Evolutionary conservation across 2,329 filamentous ascomycete genomes (phyloP).

Genomic region (Neoarthrinium moseri): DNA sequence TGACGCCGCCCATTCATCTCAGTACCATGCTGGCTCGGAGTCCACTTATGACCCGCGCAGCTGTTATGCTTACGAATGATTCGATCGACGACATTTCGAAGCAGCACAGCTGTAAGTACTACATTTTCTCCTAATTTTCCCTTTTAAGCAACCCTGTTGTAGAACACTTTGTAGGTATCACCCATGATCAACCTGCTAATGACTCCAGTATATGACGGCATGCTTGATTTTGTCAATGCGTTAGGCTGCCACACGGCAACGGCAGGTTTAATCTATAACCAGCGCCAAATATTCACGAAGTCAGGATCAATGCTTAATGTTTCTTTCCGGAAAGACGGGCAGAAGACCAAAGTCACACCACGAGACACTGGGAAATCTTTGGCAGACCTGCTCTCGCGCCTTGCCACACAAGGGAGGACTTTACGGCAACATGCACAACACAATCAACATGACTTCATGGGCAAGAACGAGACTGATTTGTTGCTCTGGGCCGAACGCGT

Average conservation of each 20-base stretch:
- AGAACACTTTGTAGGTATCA: too few species aligned
- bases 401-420: constrained; percentile 29
- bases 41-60: constrained; percentile 15
- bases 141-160: too few species aligned
- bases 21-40: constrained; percentile 19
- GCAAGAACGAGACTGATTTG: constrained; percentile 23
- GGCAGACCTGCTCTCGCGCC: constrained; percentile 21
- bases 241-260: constrained; percentile 31
- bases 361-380: constrained; percentile 26
- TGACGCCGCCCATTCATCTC: not conserved
- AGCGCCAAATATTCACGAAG: constrained; percentile 30
- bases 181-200: too few species aligned
- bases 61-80: constrained; percentile 15
- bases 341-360: constrained; percentile 8
- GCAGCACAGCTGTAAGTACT: constrained; percentile 1
- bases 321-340: constrained; percentile 22
- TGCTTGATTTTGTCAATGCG: constrained; percentile 37
- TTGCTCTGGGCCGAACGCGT: constrained; percentile 32
- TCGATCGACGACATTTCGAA: constrained; percentile 24
- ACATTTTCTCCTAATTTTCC: not conserved
- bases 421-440: constrained; percentile 24
- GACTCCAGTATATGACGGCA: constrained; percentile 33
- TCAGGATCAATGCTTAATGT: constrained; percentile 33
- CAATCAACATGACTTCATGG: constrained; percentile 19
- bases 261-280: constrained; percentile 27